Conservation (phyloP, 345 rosid species). For the Citrus hindsii region DNA sequence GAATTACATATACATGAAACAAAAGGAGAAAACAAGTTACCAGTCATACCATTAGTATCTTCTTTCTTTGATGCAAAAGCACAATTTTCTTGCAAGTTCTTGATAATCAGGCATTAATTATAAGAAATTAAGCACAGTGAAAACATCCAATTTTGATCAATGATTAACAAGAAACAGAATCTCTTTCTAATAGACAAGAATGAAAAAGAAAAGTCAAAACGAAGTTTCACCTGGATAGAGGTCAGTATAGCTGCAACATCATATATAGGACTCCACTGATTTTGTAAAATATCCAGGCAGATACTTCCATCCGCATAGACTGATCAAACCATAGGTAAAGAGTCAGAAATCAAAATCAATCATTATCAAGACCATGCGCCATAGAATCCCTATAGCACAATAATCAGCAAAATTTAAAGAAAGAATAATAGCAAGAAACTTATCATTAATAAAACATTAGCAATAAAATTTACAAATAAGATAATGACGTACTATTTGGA, state of each 20-base stretch:
- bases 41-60: not conserved
- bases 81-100: not conserved
- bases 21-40: not conserved
- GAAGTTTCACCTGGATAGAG: constrained; percentile 72
- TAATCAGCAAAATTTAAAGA: no score
- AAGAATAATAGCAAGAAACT: not conserved
- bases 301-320: constrained; percentile 98
- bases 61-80: not conserved
- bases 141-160: not conserved
- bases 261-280: constrained; percentile 97
- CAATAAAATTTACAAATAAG: not conserved
- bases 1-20: not conserved
- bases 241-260: constrained; percentile 97
- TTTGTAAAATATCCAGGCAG: constrained; percentile 90
- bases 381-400: not conserved
- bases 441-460: not conserved
- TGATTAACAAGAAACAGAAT: constrained; percentile 1
- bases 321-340: constrained; percentile 18
- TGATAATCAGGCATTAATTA: not conserved
- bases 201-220: not conserved
- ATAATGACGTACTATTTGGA: constrained; percentile 53
- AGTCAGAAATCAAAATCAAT: not conserved
- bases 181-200: not conserved
- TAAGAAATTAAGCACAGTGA: not conserved
- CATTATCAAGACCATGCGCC: not conserved